These are phyloP conservation scores for Dipodascus geniculatus DNA, from an alignment of 805 yeast species.

Conservation along the genomic window DNA sequence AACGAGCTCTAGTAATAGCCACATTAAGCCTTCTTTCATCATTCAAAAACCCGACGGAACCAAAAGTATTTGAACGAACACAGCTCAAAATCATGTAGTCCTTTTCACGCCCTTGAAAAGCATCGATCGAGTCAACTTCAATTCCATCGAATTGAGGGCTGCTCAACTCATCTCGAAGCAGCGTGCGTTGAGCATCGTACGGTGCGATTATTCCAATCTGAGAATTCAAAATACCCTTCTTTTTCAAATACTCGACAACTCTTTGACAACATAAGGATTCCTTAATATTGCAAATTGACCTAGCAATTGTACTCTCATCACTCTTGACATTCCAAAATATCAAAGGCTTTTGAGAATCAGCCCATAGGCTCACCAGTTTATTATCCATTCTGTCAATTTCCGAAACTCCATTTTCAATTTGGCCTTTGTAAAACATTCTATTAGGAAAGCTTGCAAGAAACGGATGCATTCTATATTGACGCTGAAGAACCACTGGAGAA, in stretches of 20 bases:
- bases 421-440: conserved; percentile 87
- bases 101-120: conserved; percentile 87
- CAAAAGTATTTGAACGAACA: conserved; percentile 67
- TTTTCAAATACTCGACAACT: conserved; percentile 56
- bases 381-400: conserved; percentile 50
- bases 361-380: conserved; percentile 77
- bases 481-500: conserved; percentile 74
- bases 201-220: conserved; percentile 93
- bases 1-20: conserved; percentile 79
- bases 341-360: conserved; percentile 74
- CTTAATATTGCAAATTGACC: conserved; percentile 72
- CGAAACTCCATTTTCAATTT: conserved; percentile 84
- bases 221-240: conserved; percentile 63
- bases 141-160: conserved; percentile 61
- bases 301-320: conserved; percentile 71
- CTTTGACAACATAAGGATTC: conserved; percentile 87
- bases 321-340: conserved; percentile 91
- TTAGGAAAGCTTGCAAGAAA: conserved; percentile 75
- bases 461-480: conserved; percentile 94
- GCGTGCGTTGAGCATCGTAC: conserved; percentile 82
- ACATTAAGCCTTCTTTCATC: conserved; percentile 84
- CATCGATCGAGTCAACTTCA: conserved; percentile 85
- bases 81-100: conserved; percentile 68
- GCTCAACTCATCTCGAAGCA: conserved; percentile 64
- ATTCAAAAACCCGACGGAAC: conserved; percentile 68